Percentiles rank a stretch among this genome's conserved stretches.
phyloP scores from a whole-genome alignment of 352 stramenopile genomes.

The Phytophthora hybrid region DNA sequence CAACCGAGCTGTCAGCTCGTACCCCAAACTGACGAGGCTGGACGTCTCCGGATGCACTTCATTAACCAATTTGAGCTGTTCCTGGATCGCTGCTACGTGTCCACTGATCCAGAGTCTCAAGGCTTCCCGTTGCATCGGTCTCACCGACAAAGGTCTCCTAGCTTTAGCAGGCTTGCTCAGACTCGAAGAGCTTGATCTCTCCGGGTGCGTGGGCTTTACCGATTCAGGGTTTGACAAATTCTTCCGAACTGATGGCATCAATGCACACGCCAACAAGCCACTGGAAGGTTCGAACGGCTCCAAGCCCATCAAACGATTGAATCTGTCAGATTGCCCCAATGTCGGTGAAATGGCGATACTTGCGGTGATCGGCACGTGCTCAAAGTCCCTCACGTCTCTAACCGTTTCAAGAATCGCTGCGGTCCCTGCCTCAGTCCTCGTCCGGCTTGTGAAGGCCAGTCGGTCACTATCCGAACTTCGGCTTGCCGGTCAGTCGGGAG shows the following conservation, averaged over 20 bases:
- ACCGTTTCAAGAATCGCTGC: slow-evolving; percentile 45
- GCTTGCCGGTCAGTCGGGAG: slow-evolving; percentile 44
- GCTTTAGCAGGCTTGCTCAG: slow-evolving; percentile 57
- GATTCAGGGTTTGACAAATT: slow-evolving; percentile 57
- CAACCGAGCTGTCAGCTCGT: slow-evolving; percentile 50
- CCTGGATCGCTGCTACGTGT: slow-evolving; percentile 70
- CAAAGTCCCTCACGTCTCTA: slow-evolving; percentile 39
- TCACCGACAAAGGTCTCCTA: slow-evolving; percentile 70
- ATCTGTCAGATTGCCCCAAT: slow-evolving; percentile 36
- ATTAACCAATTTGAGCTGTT: slow-evolving; percentile 65
- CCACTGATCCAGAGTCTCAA: slow-evolving; percentile 61
- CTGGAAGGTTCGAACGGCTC: not conserved
- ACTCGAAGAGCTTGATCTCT: slow-evolving; percentile 68
- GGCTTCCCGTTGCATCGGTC: slow-evolving; percentile 42
- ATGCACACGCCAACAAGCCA: slow-evolving; percentile 10
- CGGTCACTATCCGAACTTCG: slow-evolving; percentile 41
- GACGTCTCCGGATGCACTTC: slow-evolving; percentile 64
- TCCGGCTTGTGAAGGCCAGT: slow-evolving; percentile 53
- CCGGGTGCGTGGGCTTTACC: slow-evolving; percentile 51
- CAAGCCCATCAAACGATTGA: slow-evolving; percentile 43
- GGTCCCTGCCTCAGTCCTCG: slow-evolving; percentile 34
- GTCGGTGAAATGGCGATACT: slow-evolving; percentile 46
- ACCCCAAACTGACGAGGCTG: slow-evolving; percentile 50
- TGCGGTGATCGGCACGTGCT: slow-evolving; percentile 43
- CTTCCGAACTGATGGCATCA: slow-evolving; percentile 47